These are phyloP conservation scores for Eimeria sp. DNA, from an alignment of 169 alveolate genomes.

Conservation along the genomic window DNA sequence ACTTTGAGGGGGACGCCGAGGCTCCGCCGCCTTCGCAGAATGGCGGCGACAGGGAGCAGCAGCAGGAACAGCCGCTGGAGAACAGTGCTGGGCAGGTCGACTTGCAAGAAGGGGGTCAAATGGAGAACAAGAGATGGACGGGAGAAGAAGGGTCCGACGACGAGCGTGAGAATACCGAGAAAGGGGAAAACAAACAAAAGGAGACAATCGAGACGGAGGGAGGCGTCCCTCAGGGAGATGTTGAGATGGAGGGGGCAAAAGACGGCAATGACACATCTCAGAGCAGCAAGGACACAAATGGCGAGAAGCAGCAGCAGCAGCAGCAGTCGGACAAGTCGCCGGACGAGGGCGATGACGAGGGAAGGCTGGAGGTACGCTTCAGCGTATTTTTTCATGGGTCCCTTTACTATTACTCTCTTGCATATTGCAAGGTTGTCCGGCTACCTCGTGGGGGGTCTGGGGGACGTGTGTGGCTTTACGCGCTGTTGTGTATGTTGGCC, in stretches of 20 bases:
- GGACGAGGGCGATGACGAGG: conserved; percentile 10
- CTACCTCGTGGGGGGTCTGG: background rate
- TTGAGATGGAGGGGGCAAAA: conserved; percentile 27
- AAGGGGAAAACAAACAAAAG: background rate
- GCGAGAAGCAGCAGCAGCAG: conserved; percentile 41
- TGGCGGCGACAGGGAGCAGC: conserved; percentile 23
- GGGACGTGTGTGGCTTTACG: background rate
- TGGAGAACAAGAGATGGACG: conserved; percentile 74
- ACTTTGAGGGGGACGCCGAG: conserved; percentile 76
- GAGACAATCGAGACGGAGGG: conserved; percentile 45
- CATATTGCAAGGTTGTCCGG: background rate
- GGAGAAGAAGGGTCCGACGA: conserved; percentile 38
- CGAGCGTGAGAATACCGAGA: background rate
- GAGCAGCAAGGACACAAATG: background rate
- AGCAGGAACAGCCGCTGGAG: conserved; percentile 57
- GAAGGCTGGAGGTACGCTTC: conserved; percentile 20
- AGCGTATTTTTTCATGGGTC: background rate
- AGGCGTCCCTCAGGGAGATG: background rate
- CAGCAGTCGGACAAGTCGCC: conserved; percentile 16
- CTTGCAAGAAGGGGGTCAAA: conserved; percentile 79
- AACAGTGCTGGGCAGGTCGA: conserved; percentile 72
- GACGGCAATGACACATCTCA: conserved; percentile 26
- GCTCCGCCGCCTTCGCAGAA: conserved; percentile 15
- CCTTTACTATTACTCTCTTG: background rate
- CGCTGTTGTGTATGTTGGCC: background rate